Evolutionary conservation across 1,139 yeast genomes (phyloP), one percentile per base, ranked within the genome.

Genomic region (Entelexis paramagnoliae): DNA sequence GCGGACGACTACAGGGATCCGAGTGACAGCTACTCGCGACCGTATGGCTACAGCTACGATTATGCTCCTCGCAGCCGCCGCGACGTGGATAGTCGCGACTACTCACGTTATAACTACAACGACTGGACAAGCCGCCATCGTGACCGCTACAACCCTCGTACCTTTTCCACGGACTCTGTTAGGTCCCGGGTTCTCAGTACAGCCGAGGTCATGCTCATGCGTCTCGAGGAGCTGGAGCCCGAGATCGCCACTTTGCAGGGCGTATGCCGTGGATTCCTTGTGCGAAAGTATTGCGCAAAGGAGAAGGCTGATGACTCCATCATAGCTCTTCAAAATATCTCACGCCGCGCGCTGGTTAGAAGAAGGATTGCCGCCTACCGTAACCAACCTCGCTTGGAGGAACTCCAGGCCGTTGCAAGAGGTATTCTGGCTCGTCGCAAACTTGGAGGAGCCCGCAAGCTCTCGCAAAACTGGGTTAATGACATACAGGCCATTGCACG

Each of bases 401-500:
- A 10, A 16, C 33, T 51, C 10, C 54, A 60, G 39, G 50, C 59
- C 3, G 46, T 41, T 4, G 51, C 51, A 6, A 46, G 55, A 13
- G 56, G 54, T n/a, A 9, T 24, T 16, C 17, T 49, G 1, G 33
- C 36, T 10, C 54, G 61, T 6, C 44, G 51, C 2, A 19, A 20
- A 8, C 29, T 42, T 7, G 38, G 46, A 2, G 36, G 46, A 5
- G 20, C 46, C 4, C 36, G 28, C 8, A 4, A 20, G 14, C 20
- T 42, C 10, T 10, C 46, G n/a, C 35, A 20, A n/a, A 29, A 42
- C 13, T 42, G 46, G 46, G 46, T 30, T 3, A 4, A 30, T 4
- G 17, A 42, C 4, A 62, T 80, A 2, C 84, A 79, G 60, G 68
- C 77, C 32, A 69, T 75, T 54, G 69, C 72, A 1, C 70, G 83